Percentiles rank a stretch among this genome's conserved stretches.
Evolutionary conservation across 148 eudicot genomes (phyloP).

Genomic region (Camellia lanceoleosa): DNA sequence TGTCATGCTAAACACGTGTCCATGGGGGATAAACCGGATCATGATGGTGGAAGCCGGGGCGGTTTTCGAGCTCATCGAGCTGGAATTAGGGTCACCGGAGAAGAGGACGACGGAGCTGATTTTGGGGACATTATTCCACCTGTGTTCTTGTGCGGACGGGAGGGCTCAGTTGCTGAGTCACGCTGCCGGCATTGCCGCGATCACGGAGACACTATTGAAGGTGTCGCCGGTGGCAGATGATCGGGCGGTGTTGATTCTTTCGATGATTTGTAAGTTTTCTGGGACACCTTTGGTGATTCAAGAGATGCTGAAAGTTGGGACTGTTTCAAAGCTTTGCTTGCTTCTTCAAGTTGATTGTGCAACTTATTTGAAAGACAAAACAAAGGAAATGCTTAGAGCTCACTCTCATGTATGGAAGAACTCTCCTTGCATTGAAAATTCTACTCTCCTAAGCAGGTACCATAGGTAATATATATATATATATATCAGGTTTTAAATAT

Average conservation of each 20-base stretch:
- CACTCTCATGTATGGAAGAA: slow-evolving; percentile 37
- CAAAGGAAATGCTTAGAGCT: slow-evolving; percentile 37
- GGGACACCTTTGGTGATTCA: slow-evolving; percentile 31
- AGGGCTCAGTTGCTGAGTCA: slow-evolving; percentile 37
- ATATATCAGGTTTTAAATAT: too few relatives aligned
- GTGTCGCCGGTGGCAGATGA: slow-evolving; percentile 40
- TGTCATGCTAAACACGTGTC: slow-evolving; percentile 31
- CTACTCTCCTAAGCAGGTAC: not conserved
- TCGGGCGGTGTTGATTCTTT: slow-evolving; percentile 31
- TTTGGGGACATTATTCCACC: slow-evolving; percentile 28
- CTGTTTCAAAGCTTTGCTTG: slow-evolving; percentile 35
- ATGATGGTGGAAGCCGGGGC: slow-evolving; percentile 35
- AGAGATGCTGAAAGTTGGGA: slow-evolving; percentile 48
- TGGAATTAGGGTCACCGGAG: slow-evolving; percentile 29
- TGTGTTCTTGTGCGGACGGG: slow-evolving; percentile 50
- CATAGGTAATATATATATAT: not conserved
- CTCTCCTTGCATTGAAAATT: slow-evolving; percentile 38
- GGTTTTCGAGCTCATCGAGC: slow-evolving; percentile 35
- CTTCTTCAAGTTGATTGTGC: slow-evolving; percentile 35
- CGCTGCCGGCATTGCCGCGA: slow-evolving; percentile 40
- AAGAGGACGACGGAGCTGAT: slow-evolving; percentile 36
- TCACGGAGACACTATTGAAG: slow-evolving; percentile 33
- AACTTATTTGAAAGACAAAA: slow-evolving; percentile 33
- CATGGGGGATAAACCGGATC: slow-evolving; percentile 36
- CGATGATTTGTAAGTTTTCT: slow-evolving; percentile 27